Conservation (phyloP, 345 rosid genomes). For the Combretum micranthum region DNA sequence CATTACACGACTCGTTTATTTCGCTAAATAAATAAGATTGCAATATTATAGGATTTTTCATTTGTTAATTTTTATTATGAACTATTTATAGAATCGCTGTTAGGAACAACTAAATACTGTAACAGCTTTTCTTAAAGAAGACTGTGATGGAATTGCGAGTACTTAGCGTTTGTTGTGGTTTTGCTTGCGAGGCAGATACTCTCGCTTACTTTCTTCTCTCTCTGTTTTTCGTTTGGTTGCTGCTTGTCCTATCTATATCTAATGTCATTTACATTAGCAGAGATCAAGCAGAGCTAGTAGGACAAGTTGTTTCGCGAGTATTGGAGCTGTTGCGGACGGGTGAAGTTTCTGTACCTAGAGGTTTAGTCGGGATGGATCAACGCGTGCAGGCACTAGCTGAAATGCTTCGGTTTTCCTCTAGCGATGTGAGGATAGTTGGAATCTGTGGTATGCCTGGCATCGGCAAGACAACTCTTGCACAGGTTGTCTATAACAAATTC, state of each 20-base stretch:
- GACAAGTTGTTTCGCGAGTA: neutral
- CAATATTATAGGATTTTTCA: too few relatives aligned
- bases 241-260: too few relatives aligned
- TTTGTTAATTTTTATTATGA: too few relatives aligned
- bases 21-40: too few relatives aligned
- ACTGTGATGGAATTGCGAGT: too few relatives aligned
- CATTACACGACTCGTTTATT: too few relatives aligned
- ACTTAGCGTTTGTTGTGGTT: too few relatives aligned
- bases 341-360: neutral
- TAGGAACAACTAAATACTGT: too few relatives aligned
- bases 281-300: constrained; percentile 1
- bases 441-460: constrained; percentile 19
- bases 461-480: constrained; percentile 20
- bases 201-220: neutral
- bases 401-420: neutral
- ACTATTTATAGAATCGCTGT: too few relatives aligned
- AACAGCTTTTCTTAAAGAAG: too few relatives aligned
- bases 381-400: neutral
- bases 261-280: constrained; percentile 1
- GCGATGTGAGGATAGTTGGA: neutral
- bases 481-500: constrained; percentile 1
- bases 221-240: neutral
- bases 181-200: too few relatives aligned
- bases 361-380: constrained; percentile 9
- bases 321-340: neutral